Conservation (phyloP, 2,329 filamentous ascomycete species). For the Magnaporthiopsis poae region DNA sequence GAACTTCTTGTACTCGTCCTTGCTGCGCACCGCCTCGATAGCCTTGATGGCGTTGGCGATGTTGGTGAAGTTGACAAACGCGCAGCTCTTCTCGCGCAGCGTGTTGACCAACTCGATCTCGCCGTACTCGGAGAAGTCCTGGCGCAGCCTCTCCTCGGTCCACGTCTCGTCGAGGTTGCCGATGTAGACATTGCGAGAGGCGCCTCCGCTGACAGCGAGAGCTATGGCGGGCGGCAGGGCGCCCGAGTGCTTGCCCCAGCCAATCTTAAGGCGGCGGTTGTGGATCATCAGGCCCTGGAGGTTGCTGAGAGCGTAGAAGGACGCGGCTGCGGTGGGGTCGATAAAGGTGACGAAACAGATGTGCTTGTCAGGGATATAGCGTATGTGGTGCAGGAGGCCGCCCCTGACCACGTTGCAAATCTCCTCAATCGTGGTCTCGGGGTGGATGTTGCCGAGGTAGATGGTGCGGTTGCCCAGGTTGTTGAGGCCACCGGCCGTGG, state of each 20-base stretch:
- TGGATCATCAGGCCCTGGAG: conserved; percentile 98
- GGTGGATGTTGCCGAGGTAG: conserved; percentile 96
- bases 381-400: conserved; percentile 90
- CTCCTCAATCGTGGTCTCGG: conserved; percentile 96
- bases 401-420: conserved; percentile 98
- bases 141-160: conserved; percentile 88
- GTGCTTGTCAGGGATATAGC: conserved; percentile 98
- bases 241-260: conserved; percentile 98
- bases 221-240: conserved; percentile 92
- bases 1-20: conserved; percentile 95
- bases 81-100: conserved; percentile 94
- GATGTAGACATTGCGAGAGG: conserved; percentile 96
- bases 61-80: conserved; percentile 99
- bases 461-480: conserved; percentile 96
- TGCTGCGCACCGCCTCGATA: conserved; percentile 87
- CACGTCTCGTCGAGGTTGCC: conserved; percentile 95
- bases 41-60: conserved; percentile 99
- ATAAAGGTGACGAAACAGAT: conserved; percentile 99
- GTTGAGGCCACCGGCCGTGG: conserved; percentile 90
- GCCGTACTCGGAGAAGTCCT: conserved; percentile 94
- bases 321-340: conserved; percentile 91
- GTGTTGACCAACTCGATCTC: conserved; percentile 98
- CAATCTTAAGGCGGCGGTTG: conserved; percentile 93
- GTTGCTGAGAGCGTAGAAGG: conserved; percentile 96
- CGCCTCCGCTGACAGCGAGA: conserved; percentile 87